Base-by-base conservation (phyloP, 225 moss, liverwort and hornwort genomes). In the Physcomitrium patens region DNA sequence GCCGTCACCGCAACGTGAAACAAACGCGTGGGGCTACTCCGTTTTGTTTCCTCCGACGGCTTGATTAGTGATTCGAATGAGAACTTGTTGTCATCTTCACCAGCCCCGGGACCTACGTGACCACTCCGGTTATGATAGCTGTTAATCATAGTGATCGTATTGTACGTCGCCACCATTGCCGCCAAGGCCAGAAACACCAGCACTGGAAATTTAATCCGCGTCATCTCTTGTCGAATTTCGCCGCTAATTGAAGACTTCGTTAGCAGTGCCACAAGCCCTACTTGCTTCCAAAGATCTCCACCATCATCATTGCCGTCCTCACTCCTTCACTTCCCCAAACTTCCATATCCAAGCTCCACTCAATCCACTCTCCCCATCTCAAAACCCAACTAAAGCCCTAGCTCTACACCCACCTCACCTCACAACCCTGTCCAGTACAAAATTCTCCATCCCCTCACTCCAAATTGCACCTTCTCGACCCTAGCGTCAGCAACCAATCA, bases 1-100 rank as follows among this genome's bases (percentile, higher is more conserved):
- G 94, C 94, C 31, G 96, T 96, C 57, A 96, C 96, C 5, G 92
- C 96, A 4, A 89, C 86, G 63, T 96, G 96, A 65, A 92, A 96
- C 67, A 91, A 83, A 59, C 94, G 86, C 81, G 84, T 86, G 9
- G 65, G 31, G 9, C 41, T 85, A 9, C 71, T 37, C 31, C 31
- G 65, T 59, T 69, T 81, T 64, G 69, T 56, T 1, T 83, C 69
- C 9, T 61, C 73, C 7, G 88, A 86, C 83, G 92, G 86, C 72
- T 76, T 78, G 12, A 91, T 75, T 16, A 96, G 75, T 19, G 89
- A 83, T 80, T 96, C 91, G 48, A 91, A 87, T 62, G 71, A 68
- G 74, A 80, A 77, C 67, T 12, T 54, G 27, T 19, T 53, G 47
- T 55, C 76, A 18, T 31, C 79, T 43, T 12, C 73, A 26, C 20